Percentiles rank a stretch among this genome's conserved stretches.
These are phyloP conservation scores for Mytilinidion resinicola DNA, from an alignment of 495 filamentous ascomycete species.

Conservation along the genomic window DNA sequence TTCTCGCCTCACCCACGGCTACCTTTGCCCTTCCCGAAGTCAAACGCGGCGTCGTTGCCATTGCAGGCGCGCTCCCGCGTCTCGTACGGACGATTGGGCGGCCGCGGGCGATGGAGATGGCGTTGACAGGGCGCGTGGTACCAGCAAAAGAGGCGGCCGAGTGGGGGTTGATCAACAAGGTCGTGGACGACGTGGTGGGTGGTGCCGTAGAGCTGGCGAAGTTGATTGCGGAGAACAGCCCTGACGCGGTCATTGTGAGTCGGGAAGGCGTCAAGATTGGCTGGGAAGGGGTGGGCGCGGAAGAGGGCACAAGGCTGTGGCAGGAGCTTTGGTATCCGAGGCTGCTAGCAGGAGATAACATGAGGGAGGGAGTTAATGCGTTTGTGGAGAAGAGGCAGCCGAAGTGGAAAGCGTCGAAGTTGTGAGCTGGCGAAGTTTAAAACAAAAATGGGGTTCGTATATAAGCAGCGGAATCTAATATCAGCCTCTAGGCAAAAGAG, in stretches of 20 bases:
- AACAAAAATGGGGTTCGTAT: too few species aligned
- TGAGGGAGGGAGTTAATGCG: constrained; percentile 66
- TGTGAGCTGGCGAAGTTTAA: constrained; percentile 42
- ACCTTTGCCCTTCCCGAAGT: constrained; percentile 10
- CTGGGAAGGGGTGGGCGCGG: constrained; percentile 60
- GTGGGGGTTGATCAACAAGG: constrained; percentile 43
- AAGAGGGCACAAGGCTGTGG: constrained; percentile 54
- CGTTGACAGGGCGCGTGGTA: background rate
- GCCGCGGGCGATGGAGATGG: constrained; percentile 12
- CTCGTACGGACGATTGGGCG: constrained; percentile 5
- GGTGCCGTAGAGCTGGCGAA: constrained; percentile 39
- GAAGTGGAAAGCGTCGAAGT: constrained; percentile 65
- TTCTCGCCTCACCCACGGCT: constrained; percentile 1
- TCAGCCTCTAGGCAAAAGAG: too few species aligned
- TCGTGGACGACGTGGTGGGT: constrained; percentile 43
- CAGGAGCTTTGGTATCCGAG: constrained; percentile 51
- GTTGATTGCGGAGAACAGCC: constrained; percentile 56
- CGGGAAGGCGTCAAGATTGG: constrained; percentile 59
- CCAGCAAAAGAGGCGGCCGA: background rate
- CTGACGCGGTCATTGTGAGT: constrained; percentile 62
- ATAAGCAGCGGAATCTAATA: too few species aligned
- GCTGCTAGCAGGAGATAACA: constrained; percentile 64
- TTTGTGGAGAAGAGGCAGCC: constrained; percentile 76
- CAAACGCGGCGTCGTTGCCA: constrained; percentile 4
- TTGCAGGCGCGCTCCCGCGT: constrained; percentile 5